These are phyloP conservation scores for Calonectria hawksworthii DNA, from an alignment of 2,329 filamentous ascomycete genomes.

Conservation along the genomic window DNA sequence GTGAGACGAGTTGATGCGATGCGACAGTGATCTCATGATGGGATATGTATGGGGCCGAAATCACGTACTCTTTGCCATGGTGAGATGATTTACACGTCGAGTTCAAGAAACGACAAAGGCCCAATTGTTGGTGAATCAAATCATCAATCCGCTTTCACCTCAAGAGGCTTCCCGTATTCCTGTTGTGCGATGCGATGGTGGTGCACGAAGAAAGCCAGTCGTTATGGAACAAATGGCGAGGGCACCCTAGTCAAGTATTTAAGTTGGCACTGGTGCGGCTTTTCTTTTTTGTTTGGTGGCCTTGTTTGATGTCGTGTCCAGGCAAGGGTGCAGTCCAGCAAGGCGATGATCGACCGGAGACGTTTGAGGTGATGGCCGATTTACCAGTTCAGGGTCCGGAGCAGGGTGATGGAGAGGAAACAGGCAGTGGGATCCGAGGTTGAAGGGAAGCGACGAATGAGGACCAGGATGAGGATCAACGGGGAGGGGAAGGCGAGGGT, in stretches of 20 bases:
- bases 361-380: neutral
- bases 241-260: slow-evolving; percentile 10
- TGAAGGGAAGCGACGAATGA: neutral
- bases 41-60: neutral
- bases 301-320: slow-evolving; percentile 6
- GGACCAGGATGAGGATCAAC: neutral
- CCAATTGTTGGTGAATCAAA: neutral
- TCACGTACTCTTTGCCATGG: slow-evolving; percentile 45
- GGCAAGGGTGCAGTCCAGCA: neutral
- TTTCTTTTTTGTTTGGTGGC: neutral
- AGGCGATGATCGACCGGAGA: neutral
- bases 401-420: neutral
- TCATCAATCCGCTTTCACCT: slow-evolving; percentile 4
- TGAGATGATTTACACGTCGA: neutral
- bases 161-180: neutral
- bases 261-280: slow-evolving; percentile 1
- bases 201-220: neutral
- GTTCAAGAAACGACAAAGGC: neutral
- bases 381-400: neutral
- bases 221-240: neutral
- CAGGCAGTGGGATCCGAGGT: neutral
- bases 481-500: neutral
- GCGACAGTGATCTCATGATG: neutral
- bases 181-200: neutral
- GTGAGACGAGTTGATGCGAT: neutral